Evolutionary conservation across 805 yeast genomes (phyloP).

Genomic region (Cephaloascus fragrans): DNA sequence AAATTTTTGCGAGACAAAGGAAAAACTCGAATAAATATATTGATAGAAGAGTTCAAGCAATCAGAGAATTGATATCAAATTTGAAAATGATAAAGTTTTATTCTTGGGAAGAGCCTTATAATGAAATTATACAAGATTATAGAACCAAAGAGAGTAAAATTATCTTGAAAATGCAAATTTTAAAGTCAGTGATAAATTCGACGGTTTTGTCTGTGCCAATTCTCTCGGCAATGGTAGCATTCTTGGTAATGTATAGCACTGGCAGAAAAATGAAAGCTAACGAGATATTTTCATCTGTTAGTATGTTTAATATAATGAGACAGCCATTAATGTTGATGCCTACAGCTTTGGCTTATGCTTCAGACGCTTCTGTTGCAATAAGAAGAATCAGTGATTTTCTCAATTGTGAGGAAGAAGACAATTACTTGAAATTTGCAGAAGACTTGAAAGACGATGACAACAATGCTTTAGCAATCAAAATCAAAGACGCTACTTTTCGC

Average conservation of each 20-base stretch:
- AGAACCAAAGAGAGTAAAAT: slow-evolving; percentile 7
- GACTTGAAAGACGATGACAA: neutral
- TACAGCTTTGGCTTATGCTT: slow-evolving; percentile 5
- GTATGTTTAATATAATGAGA: slow-evolving; percentile 8
- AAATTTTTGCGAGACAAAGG: slow-evolving; percentile 5
- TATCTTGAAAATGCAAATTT: slow-evolving; percentile 7
- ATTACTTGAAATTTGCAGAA: slow-evolving; percentile 1
- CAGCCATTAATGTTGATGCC: slow-evolving; percentile 6
- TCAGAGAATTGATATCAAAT: slow-evolving; percentile 9
- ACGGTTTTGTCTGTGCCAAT: slow-evolving; percentile 5
- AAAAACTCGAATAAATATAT: slow-evolving; percentile 5
- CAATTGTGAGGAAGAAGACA: slow-evolving; percentile 12
- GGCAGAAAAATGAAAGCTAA: slow-evolving; percentile 4
- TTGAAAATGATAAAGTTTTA: slow-evolving; percentile 12
- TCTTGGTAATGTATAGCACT: slow-evolving; percentile 8
- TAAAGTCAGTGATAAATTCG: slow-evolving; percentile 6
- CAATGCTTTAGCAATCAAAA: slow-evolving; percentile 9
- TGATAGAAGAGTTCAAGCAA: slow-evolving; percentile 7
- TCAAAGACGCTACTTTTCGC: slow-evolving; percentile 15
- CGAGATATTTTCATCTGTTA: slow-evolving; percentile 9
- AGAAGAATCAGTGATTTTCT: slow-evolving; percentile 16
- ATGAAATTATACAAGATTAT: slow-evolving; percentile 3
- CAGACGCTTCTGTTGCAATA: slow-evolving; percentile 8
- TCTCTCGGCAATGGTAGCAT: slow-evolving; percentile 9
- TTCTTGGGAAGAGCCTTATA: slow-evolving; percentile 11